Conservation (phyloP, 306 rosid genomes). For the Citrullus mucosospermus region DNA sequence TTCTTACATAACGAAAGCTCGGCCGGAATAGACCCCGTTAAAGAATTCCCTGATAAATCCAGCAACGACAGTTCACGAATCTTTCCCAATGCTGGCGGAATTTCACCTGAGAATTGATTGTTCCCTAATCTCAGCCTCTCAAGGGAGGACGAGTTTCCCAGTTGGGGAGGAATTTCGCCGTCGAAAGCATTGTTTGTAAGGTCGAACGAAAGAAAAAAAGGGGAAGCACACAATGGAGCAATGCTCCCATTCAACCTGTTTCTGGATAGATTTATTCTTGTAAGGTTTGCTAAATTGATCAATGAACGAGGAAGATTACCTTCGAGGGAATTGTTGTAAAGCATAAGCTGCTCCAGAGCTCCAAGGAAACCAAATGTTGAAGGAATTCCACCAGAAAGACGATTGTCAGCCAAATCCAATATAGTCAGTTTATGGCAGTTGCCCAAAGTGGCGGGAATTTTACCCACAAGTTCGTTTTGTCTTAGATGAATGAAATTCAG, state of each 20-base stretch:
- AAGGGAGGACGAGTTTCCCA: conserved; percentile 59
- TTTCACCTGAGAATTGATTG: conserved; percentile 62
- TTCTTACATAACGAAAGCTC: conserved; percentile 71
- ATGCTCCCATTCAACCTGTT: conserved; percentile 76
- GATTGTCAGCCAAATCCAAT: conserved; percentile 78
- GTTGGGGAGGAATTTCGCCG: conserved; percentile 50
- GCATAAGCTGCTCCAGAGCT: conserved; percentile 63
- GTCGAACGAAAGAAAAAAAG: conserved; percentile 62
- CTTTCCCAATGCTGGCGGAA: conserved; percentile 57
- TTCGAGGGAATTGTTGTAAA: conserved; percentile 90
- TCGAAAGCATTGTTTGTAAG: conserved; percentile 57
- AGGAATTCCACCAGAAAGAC: conserved; percentile 64
- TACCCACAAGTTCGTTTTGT: conserved; percentile 72
- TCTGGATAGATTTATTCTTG: conserved; percentile 67
- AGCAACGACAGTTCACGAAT: conserved; percentile 43
- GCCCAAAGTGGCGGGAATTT: conserved; percentile 75
- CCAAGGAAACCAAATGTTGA: conserved; percentile 41
- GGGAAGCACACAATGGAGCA: conserved; percentile 49
- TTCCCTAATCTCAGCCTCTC: conserved; percentile 66
- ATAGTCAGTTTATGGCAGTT: conserved; percentile 52
- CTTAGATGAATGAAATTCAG: conserved; percentile 77
- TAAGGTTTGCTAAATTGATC: conserved; percentile 43
- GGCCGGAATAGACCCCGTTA: conserved; percentile 59
- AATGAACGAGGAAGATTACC: conserved; percentile 72
- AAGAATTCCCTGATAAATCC: conserved; percentile 68